These are phyloP conservation scores for Tetrahymena elliotti DNA, from an alignment of 73 alveolate genomes.

Conservation along the genomic window DNA sequence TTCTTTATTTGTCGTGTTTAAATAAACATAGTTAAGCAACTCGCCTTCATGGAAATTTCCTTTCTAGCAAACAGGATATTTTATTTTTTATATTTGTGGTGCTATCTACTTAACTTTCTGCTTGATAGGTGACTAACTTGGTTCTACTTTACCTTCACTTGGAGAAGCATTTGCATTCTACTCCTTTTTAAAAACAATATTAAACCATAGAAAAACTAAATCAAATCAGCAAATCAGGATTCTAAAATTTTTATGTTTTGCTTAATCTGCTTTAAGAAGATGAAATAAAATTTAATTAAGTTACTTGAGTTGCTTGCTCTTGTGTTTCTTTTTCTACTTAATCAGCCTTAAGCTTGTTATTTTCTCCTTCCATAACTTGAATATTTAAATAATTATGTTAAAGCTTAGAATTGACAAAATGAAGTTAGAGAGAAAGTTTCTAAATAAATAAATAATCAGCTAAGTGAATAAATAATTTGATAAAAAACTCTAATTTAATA, in stretches of 20 bases:
- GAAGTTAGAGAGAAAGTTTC: no score
- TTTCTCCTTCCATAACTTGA: background rate
- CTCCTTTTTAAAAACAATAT: background rate
- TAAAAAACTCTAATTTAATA: no score
- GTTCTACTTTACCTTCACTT: background rate
- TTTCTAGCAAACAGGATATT: background rate
- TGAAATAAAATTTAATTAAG: background rate
- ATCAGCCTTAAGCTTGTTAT: background rate
- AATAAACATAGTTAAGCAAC: background rate
- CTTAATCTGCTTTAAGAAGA: background rate
- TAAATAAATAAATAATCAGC: background rate
- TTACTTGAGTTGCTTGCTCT: background rate
- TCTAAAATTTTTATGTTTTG: background rate
- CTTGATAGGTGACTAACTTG: background rate
- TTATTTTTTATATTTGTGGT: background rate
- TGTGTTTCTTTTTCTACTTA: background rate
- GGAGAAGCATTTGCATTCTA: background rate
- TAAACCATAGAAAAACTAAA: background rate
- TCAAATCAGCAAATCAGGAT: background rate
- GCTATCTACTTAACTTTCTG: background rate
- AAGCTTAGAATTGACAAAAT: background rate
- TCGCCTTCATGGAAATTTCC: background rate
- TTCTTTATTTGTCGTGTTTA: background rate
- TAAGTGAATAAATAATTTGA: no score
- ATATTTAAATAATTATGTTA: background rate